These are phyloP conservation scores for Eremochloa ophiuroides DNA, from an alignment of 176 grass and related monocot genomes.

Conservation along the genomic window DNA sequence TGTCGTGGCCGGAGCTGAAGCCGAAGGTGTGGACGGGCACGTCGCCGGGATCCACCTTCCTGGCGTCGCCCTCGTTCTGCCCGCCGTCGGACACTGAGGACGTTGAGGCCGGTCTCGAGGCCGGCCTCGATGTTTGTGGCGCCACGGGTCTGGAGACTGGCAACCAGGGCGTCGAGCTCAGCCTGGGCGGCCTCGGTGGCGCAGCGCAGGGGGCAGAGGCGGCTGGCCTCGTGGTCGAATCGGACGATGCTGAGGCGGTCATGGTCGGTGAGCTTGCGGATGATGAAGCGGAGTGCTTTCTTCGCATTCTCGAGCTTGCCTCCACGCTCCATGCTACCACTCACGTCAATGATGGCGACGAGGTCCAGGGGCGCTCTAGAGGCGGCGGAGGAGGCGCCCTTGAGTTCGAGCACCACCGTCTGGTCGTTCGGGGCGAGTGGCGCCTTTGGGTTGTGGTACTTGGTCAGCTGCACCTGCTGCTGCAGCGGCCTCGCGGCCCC, in stretches of 20 bases:
- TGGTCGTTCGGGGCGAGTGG: constrained; percentile 11
- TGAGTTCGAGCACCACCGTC: constrained; percentile 33
- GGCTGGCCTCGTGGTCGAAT: neutral
- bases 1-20: neutral
- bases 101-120: neutral
- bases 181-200: neutral
- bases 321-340: neutral
- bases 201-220: neutral
- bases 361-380: constrained; percentile 7
- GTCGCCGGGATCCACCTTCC: neutral
- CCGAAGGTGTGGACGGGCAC: constrained; percentile 10
- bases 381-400: neutral
- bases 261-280: constrained; percentile 6
- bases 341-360: constrained; percentile 25
- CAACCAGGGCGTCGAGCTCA: neutral
- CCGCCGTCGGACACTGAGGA: constrained; percentile 7
- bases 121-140: constrained; percentile 9
- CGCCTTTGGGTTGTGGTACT: neutral
- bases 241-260: constrained; percentile 37
- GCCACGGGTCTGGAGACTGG: neutral
- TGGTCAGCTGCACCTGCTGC: neutral
- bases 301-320: neutral
- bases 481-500: neutral
- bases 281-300: constrained; percentile 1
- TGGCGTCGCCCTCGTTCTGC: neutral